Percentiles rank a stretch among this genome's conserved stretches.
Evolutionary conservation across 805 yeast genomes (phyloP).

Genomic region (Saccharomycopsis fodiens): DNA sequence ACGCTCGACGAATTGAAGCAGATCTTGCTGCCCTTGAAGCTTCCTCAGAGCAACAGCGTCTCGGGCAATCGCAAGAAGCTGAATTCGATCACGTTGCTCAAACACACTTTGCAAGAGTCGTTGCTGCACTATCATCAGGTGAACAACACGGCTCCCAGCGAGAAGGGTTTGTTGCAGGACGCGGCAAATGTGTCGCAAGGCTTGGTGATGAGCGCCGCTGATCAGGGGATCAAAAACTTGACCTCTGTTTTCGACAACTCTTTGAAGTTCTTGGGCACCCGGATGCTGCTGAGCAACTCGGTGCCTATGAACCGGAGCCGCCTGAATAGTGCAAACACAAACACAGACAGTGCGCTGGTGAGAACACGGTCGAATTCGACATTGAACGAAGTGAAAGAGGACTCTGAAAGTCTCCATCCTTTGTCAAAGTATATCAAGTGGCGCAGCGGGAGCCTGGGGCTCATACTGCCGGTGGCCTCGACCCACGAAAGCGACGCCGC

Average conservation of each 20-base stretch:
- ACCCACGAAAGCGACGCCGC: neutral
- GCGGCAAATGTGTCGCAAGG: conserved; percentile 9
- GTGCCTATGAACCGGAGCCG: conserved; percentile 6
- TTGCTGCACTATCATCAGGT: conserved; percentile 10
- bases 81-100: conserved; percentile 13
- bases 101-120: conserved; percentile 15
- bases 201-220: conserved; percentile 16
- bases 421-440: conserved; percentile 15
- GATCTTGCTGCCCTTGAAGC: conserved; percentile 3
- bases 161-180: neutral
- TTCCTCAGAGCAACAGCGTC: neutral
- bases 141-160: neutral
- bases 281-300: conserved; percentile 2
- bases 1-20: conserved; percentile 9
- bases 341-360: neutral
- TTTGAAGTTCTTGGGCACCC: conserved; percentile 17
- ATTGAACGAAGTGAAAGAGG: neutral
- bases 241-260: conserved; percentile 16
- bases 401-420: neutral
- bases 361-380: conserved; percentile 12
- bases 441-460: conserved; percentile 7
- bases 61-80: conserved; percentile 8
- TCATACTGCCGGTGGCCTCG: neutral
- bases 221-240: conserved; percentile 16
- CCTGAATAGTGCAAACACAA: conserved; percentile 15